Evolutionary conservation across 2,329 filamentous ascomycete genomes (phyloP), one percentile per base, ranked within the genome.

Genomic region (Phialemonium atrogriseum): DNA sequence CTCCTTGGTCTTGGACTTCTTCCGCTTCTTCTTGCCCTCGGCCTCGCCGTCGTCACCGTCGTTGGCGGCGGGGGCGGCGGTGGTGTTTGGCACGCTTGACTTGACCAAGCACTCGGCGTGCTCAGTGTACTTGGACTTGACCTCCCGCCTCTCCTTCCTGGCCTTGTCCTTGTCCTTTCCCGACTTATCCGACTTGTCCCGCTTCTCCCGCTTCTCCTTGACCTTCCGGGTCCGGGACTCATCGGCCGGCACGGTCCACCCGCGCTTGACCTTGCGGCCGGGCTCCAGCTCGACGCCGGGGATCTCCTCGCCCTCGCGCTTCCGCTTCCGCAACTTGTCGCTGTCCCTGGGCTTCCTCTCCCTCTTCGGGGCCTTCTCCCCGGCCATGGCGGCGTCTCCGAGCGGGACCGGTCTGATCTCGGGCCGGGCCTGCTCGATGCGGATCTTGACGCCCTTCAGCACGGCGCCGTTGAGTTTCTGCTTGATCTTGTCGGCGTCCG

Each of bases 391-490:
- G 7, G 30, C 46, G 21, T 36, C 34, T 24, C 37, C 43, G 4
- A 49, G 26, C 1, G 45, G 37, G 9, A 33, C 42, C 41, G 64
- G 60, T 34, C 49, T 61, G 23, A 76, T 72, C 43, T 75, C 66
- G 0, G 82, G 77, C 29, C 77, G 76, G 6, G 91, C 91, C 41
- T 80, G 77, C 47, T 95, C 85, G 37, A 98, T 74, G 37, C 77
- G 77, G 47, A 96, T 75, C 58, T 94, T 96, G 38, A 70, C 68
- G 7, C 91, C 91, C 52, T 82, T 91, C 35, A 98, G 61, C 15
- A 84, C 81, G 2, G 81, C 74, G 19, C 89, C 89, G 64, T 94
- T 84, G 30, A 96, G 70, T 62, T 91, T 96, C 61, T 82, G 89
- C 62, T 80, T 86, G 33, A 96, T 60, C 56, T 87, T 94, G n/a